A percentile compares a stretch with the other conserved stretches of the same genome.
These are phyloP conservation scores for Skeletonema marinoi DNA, from an alignment of 108 stramenopile genomes.

Conservation along the genomic window DNA sequence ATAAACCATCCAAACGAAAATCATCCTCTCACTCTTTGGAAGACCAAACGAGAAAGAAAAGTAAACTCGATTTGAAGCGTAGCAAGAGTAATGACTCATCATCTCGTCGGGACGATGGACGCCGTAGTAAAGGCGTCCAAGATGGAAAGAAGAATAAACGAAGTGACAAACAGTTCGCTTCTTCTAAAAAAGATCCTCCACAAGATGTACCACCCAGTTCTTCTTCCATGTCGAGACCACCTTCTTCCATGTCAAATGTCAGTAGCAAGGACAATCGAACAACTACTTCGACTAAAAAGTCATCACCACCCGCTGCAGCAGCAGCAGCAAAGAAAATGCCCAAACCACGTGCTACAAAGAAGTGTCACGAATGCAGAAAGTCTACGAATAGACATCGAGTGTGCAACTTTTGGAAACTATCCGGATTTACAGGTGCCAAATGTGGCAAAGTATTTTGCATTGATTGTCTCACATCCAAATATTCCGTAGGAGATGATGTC, in stretches of 20 bases:
- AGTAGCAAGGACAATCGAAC: background rate
- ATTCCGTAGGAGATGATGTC: slow-evolving; percentile 29
- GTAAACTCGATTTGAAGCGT: background rate
- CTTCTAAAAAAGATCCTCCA: background rate
- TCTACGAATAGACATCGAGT: slow-evolving; percentile 10
- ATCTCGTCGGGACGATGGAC: background rate
- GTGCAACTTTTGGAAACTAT: slow-evolving; percentile 35
- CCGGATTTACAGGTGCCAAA: slow-evolving; percentile 15
- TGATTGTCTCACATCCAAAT: slow-evolving; percentile 24
- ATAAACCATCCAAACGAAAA: background rate
- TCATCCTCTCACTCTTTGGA: background rate
- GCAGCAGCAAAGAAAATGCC: slow-evolving; percentile 1
- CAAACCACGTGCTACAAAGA: slow-evolving; percentile 1
- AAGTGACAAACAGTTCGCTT: background rate
- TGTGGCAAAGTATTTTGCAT: slow-evolving; percentile 33
- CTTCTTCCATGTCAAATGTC: background rate
- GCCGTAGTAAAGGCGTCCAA: background rate
- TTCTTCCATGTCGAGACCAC: background rate
- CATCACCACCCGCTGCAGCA: background rate
- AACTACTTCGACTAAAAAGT: background rate
- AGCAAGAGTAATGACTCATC: background rate
- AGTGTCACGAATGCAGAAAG: slow-evolving; percentile 46
- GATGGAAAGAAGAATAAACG: background rate
- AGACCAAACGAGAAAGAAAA: background rate
- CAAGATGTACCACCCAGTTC: background rate